A percentile compares a stretch with the other conserved stretches of the same genome.
phyloP scores from a whole-genome alignment of 352 stramenopile genomes.

The Blastocystis sp. region DNA sequence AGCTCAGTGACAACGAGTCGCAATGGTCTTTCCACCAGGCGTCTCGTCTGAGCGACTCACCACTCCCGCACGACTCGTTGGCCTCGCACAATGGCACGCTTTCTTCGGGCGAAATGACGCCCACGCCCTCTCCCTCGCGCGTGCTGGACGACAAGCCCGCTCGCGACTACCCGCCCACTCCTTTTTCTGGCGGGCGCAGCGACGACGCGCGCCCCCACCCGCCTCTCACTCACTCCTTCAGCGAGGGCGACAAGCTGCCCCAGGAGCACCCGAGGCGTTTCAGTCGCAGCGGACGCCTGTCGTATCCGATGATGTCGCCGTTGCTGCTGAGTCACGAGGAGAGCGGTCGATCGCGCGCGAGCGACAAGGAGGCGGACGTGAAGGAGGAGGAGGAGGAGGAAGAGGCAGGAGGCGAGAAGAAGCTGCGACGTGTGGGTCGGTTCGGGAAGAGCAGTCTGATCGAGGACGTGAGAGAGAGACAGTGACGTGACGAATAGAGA shows the following conservation, averaged over 20 bases:
- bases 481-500: background rate
- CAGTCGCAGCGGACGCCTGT: background rate
- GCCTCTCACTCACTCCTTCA: background rate
- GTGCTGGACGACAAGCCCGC: no score
- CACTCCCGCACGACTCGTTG: no score
- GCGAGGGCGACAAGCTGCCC: background rate
- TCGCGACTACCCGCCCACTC: no score
- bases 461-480: slow-evolving; percentile 10
- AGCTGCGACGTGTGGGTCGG: slow-evolving; percentile 20
- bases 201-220: background rate
- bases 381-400: background rate
- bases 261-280: background rate
- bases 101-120: no score
- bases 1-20: no score
- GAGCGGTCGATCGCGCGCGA: background rate
- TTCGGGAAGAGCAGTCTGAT: slow-evolving; percentile 50
- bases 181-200: no score
- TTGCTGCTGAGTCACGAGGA: background rate
- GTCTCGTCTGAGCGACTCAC: no score
- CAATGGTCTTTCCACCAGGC: no score
- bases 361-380: background rate
- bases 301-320: background rate
- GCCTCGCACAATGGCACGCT: no score
- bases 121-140: no score
- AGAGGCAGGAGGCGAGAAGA: background rate